Percentiles rank a stretch among this genome's conserved stretches.
phyloP scores from a whole-genome alignment of 176 grass and related monocot species.

The Rhynchospora pubera region DNA sequence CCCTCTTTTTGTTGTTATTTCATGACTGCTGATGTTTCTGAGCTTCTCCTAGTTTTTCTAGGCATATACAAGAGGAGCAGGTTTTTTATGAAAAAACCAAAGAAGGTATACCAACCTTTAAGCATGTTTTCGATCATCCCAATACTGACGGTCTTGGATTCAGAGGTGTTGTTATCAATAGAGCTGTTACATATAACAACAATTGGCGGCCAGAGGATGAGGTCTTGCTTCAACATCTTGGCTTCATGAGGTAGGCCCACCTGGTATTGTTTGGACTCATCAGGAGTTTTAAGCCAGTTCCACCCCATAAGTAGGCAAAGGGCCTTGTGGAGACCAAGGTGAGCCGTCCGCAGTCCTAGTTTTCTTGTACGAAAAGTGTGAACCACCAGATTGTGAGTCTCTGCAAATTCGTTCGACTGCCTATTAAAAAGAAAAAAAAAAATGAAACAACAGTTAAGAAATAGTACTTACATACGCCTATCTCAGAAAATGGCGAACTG shows the following conservation, averaged over 20 bases:
- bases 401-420: conserved; percentile 55
- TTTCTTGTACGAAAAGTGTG: conserved; percentile 63
- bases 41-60: background rate
- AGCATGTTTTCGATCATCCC: conserved; percentile 59
- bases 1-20: background rate
- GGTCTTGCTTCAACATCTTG: conserved; percentile 53
- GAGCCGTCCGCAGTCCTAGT: conserved; percentile 63
- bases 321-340: conserved; percentile 80
- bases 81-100: conserved; percentile 7
- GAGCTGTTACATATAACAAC: conserved; percentile 63
- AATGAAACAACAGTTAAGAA: background rate
- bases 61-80: background rate
- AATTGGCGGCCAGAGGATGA: conserved; percentile 90
- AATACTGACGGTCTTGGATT: conserved; percentile 37
- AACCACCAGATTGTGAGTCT: conserved; percentile 47
- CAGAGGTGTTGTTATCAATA: conserved; percentile 22
- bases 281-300: conserved; percentile 81
- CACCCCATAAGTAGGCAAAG: conserved; percentile 90
- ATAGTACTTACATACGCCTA: background rate
- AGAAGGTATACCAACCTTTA: conserved; percentile 50
- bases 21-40: background rate
- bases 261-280: conserved; percentile 55
- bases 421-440: conserved; percentile 36
- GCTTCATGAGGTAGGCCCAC: conserved; percentile 41
- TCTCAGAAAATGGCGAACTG: background rate